Conservation (phyloP, 805 yeast species). For the Priceomyces fermenticarens region DNA sequence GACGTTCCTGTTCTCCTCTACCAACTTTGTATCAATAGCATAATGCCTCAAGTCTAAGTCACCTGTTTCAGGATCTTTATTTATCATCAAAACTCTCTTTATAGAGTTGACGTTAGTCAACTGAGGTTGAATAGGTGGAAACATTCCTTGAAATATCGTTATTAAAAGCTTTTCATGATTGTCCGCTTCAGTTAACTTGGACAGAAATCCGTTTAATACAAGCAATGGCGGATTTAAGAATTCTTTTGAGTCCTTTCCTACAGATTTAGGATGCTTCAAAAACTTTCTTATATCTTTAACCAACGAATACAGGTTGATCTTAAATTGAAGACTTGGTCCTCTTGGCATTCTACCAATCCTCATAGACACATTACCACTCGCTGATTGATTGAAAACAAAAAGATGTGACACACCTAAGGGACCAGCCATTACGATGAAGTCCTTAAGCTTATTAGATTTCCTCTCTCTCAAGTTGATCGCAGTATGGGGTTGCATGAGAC, state of each 20-base stretch:
- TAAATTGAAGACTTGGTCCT: conserved; percentile 91
- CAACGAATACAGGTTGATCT: conserved; percentile 71
- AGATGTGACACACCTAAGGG: conserved; percentile 91
- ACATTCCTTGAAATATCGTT: conserved; percentile 91
- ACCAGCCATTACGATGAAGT: conserved; percentile 97
- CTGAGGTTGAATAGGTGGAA: conserved; percentile 92
- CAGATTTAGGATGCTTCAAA: conserved; percentile 75
- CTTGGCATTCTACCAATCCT: conserved; percentile 85
- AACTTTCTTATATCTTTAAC: conserved; percentile 73
- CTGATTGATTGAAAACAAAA: conserved; percentile 81
- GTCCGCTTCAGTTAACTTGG: conserved; percentile 58
- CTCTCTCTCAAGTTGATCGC: conserved; percentile 86
- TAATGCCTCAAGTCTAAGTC: conserved; percentile 85
- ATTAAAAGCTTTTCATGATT: conserved; percentile 78
- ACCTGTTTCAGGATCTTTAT: conserved; percentile 68
- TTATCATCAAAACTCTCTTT: conserved; percentile 79
- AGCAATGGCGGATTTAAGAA: conserved; percentile 79
- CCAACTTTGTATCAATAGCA: conserved; percentile 79
- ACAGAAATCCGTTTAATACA: conserved; percentile 84
- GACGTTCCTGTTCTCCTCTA: conserved; percentile 71
- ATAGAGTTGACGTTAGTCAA: conserved; percentile 69
- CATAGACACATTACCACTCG: conserved; percentile 76
- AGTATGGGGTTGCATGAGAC: conserved; percentile 94
- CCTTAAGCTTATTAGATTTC: conserved; percentile 81
- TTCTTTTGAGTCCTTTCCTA: conserved; percentile 61